Base-by-base conservation (phyloP, 768 basidiomycete genomes). In the Galerina marginata region DNA sequence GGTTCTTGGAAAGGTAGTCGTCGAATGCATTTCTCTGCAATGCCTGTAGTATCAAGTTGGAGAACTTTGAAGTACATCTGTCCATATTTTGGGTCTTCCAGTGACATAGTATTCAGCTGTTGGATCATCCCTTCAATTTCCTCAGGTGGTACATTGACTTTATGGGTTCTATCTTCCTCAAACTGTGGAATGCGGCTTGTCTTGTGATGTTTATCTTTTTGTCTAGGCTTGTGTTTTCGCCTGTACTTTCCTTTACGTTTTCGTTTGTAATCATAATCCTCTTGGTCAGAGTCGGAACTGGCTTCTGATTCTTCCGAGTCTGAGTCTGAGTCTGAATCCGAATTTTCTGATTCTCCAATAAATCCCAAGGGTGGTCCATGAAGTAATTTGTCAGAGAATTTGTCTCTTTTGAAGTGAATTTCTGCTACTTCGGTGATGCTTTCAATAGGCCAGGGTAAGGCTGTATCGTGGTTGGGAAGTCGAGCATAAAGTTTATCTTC, bases 371-470 rank as follows among this genome's bases (percentile, higher is more conserved):
- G 4, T 12, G 39, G 2, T n/a, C 16, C 12, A 16, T 9, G 11
- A 12, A 46, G 55, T 10, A 62, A 26, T 6, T 43, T 37, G 26
- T 44, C 55, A 5, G 42, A 16, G n/a, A 58, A 65, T 9, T 60
- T 55, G n/a, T 44, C 52, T 11, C 61, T 40, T 15, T 59, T 48
- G 50, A 65, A 65, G 33, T 62, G 53, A 1, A 25, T 26, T 42
- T 65, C 54, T 12, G 64, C 64, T 0, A 56, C 42, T 0, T 5
- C 40, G 36, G 36, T 55, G 6, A 65, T 20, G 10, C 23, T 2
- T 0, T 20, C 2, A 23, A 62, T 54, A 11, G 44, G 7, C 15
- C 54, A 62, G 4, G 64, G 58, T n/a, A 52, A 11, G 2, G 54
- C 25, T 2, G 2, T 43, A 29, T 65, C 58, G 43, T 55, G 61